phyloP scores from a whole-genome alignment of 1,284 basidiomycete species.

The Tremellales sp. region DNA sequence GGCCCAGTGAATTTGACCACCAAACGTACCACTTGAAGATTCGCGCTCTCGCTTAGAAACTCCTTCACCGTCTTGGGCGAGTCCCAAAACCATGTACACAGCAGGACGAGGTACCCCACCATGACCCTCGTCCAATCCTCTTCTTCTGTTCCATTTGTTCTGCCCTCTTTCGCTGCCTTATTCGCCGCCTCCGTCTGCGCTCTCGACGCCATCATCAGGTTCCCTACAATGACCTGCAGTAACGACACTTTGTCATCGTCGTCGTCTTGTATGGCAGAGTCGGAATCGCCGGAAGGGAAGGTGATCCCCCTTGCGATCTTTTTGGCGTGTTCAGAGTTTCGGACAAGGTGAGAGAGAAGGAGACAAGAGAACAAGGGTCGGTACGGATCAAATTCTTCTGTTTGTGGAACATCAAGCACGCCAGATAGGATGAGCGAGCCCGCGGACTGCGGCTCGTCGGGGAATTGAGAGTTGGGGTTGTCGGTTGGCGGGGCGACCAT shows the following conservation, averaged over 20 bases:
- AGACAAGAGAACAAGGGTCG: slow-evolving; percentile 53
- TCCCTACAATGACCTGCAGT: slow-evolving; percentile 58
- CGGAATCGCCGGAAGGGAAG: slow-evolving; percentile 39
- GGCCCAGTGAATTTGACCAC: background rate
- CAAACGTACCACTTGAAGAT: slow-evolving; percentile 75
- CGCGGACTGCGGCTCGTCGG: slow-evolving; percentile 42
- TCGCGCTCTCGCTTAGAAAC: slow-evolving; percentile 82
- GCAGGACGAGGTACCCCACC: slow-evolving; percentile 75
- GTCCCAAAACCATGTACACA: slow-evolving; percentile 96
- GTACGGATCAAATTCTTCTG: slow-evolving; percentile 52
- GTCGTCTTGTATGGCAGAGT: slow-evolving; percentile 36
- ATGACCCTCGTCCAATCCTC: slow-evolving; percentile 85
- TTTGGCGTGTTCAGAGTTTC: slow-evolving; percentile 56
- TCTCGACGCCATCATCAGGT: slow-evolving; percentile 58
- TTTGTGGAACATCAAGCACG: slow-evolving; percentile 47
- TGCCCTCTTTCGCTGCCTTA: slow-evolving; percentile 38
- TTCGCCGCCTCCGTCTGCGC: slow-evolving; percentile 53
- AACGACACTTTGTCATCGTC: slow-evolving; percentile 55
- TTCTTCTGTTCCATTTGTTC: slow-evolving; percentile 39
- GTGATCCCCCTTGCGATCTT: slow-evolving; percentile 53
- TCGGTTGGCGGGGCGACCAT: slow-evolving; percentile 31
- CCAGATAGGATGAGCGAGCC: slow-evolving; percentile 54
- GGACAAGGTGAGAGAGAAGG: slow-evolving; percentile 54
- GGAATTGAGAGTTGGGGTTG: slow-evolving; percentile 25
- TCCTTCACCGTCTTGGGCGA: slow-evolving; percentile 81